Conservation (phyloP, 495 filamentous ascomycete species). For the Penicillium simplicissimum region DNA sequence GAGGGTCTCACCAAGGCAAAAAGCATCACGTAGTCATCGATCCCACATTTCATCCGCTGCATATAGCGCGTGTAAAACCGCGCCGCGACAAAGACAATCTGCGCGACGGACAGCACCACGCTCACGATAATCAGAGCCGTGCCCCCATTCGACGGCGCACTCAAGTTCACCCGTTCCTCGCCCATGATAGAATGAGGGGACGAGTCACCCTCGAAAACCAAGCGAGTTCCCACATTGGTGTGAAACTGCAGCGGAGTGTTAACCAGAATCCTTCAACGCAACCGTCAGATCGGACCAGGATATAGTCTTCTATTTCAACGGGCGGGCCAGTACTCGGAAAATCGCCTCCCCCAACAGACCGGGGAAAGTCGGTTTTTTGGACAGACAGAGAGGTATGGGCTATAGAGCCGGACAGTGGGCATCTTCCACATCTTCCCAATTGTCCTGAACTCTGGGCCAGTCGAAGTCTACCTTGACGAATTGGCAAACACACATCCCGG, state of each 20-base stretch:
- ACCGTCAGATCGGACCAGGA: not conserved
- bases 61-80: conserved; percentile 16
- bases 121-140: conserved; percentile 5
- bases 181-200: not conserved
- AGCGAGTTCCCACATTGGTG: not conserved
- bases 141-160: not conserved
- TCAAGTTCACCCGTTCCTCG: not conserved
- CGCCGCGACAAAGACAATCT: conserved; percentile 14
- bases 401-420: too few species aligned
- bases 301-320: not conserved
- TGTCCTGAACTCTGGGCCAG: not conserved
- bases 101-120: conserved; percentile 11
- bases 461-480: not conserved
- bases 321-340: not conserved
- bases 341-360: not conserved
- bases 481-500: not conserved
- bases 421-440: not conserved
- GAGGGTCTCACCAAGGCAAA: conserved; percentile 19
- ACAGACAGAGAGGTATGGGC: too few species aligned
- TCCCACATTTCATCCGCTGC: conserved; percentile 5
- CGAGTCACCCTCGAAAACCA: not conserved
- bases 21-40: conserved; percentile 18
- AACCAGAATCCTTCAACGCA: not conserved
- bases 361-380: too few species aligned
- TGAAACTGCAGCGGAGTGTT: not conserved